Conservation (phyloP, 1,284 basidiomycete genomes). For the Rhizoctonia solani region DNA sequence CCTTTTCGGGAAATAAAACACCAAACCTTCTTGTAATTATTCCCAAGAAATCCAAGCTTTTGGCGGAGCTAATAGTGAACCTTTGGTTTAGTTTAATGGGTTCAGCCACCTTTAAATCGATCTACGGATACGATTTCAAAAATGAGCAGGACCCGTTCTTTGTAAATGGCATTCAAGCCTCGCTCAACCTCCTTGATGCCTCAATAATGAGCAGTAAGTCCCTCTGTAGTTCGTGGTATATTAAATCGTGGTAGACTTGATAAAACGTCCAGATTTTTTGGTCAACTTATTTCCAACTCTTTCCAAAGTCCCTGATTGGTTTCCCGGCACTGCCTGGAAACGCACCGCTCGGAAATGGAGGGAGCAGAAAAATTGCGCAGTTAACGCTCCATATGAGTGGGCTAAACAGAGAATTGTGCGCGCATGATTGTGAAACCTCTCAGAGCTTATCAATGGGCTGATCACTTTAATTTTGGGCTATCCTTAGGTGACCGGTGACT, state of each 20-base stretch:
- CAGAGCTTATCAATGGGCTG: not conserved
- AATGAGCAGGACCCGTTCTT: not conserved
- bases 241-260: not conserved
- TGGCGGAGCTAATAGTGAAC: not conserved
- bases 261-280: not conserved
- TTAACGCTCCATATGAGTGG: constrained; percentile 8
- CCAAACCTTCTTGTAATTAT: constrained; percentile 5
- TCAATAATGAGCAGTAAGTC: not conserved
- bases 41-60: not conserved
- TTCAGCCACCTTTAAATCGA: not conserved
- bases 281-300: constrained; percentile 13
- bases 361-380: constrained; percentile 8
- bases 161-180: not conserved
- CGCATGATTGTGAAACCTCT: not conserved
- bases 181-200: not conserved
- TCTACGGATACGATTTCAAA: constrained; percentile 6
- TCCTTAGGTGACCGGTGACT: too few species aligned
- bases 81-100: not conserved
- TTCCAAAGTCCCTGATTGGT: constrained; percentile 16
- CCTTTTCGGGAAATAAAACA: not conserved
- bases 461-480: not conserved
- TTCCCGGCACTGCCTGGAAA: constrained; percentile 31
- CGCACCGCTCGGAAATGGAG: constrained; percentile 7
- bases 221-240: too few species aligned
- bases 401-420: constrained; percentile 16